phyloP scores from a whole-genome alignment of 2,329 filamentous ascomycete genomes.

The Calonectria henricotiae region DNA sequence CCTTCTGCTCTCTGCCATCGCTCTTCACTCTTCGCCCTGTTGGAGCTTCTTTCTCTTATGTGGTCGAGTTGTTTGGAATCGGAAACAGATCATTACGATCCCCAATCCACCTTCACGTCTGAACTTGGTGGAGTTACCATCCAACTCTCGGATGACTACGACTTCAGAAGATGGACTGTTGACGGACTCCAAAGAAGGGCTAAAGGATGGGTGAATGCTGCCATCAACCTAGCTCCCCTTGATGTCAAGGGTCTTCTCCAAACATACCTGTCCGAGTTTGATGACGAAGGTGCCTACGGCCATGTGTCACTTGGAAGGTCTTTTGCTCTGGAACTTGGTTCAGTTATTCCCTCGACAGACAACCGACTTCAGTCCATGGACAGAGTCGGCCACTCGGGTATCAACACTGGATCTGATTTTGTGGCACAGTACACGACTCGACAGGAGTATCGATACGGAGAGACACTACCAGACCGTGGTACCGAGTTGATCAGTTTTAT shows the following conservation, averaged over 20 bases:
- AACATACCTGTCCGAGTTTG: constrained; percentile 95
- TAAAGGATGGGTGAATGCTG: constrained; percentile 84
- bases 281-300: constrained; percentile 91
- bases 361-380: constrained; percentile 89
- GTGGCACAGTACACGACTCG: constrained; percentile 97
- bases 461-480: constrained; percentile 80
- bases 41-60: constrained; percentile 94
- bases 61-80: constrained; percentile 95
- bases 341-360: constrained; percentile 87
- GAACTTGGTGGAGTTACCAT: constrained; percentile 84
- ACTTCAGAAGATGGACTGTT: constrained; percentile 84
- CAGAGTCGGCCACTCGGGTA: constrained; percentile 78
- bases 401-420: constrained; percentile 96
- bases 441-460: constrained; percentile 93
- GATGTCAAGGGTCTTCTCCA: constrained; percentile 96
- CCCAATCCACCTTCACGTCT: constrained; percentile 86
- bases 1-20: constrained; percentile 93
- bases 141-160: constrained; percentile 94
- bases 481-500: constrained; percentile 77
- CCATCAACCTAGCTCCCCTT: constrained; percentile 88
- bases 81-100: constrained; percentile 94
- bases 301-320: constrained; percentile 94
- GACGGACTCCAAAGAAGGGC: constrained; percentile 84
- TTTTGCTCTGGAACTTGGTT: constrained; percentile 94
- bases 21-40: constrained; percentile 89